These are phyloP conservation scores for Abrus precatorius DNA, from an alignment of 306 rosid species.

Conservation along the genomic window DNA sequence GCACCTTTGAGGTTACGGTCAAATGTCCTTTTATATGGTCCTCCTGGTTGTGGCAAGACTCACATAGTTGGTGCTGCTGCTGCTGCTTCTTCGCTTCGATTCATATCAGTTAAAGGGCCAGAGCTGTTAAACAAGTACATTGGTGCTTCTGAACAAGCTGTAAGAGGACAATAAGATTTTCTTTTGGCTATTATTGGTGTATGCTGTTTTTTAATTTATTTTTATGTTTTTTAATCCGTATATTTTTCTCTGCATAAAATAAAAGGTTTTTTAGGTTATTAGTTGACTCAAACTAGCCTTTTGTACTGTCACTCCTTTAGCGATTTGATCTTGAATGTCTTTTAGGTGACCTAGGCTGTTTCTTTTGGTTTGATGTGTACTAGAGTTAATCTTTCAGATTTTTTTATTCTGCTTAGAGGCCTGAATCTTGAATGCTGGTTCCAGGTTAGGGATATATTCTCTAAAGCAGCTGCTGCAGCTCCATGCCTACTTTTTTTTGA, in stretches of 20 bases:
- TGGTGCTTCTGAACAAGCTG: constrained; percentile 99
- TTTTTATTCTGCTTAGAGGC: constrained; percentile 34
- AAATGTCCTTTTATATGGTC: constrained; percentile 91
- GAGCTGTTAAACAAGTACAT: constrained; percentile 94
- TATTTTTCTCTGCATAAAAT: constrained; percentile 32
- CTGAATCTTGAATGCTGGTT: constrained; percentile 47
- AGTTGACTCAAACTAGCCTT: constrained; percentile 30
- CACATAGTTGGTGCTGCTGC: constrained; percentile 98
- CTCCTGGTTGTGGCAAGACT: constrained; percentile 99
- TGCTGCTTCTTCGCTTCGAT: constrained; percentile 89
- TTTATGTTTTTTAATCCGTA: constrained; percentile 19
- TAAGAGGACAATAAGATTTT: constrained; percentile 57
- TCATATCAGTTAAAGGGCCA: constrained; percentile 94
- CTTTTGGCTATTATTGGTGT: constrained; percentile 32
- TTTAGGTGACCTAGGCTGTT: constrained; percentile 29
- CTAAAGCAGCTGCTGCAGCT: constrained; percentile 97
- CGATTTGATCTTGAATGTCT: constrained; percentile 32
- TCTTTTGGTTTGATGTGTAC: constrained; percentile 24
- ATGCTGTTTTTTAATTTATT: constrained; percentile 26
- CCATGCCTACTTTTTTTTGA: constrained; percentile 97
- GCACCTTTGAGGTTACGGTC: constrained; percentile 96
- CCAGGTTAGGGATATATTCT: constrained; percentile 96
- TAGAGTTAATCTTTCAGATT: constrained; percentile 9
- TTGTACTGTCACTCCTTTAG: constrained; percentile 6
- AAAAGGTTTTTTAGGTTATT: constrained; percentile 21